Evolutionary conservation across 2,329 filamentous ascomycete genomes (phyloP).

Genomic region (Pezicula carpinea): DNA sequence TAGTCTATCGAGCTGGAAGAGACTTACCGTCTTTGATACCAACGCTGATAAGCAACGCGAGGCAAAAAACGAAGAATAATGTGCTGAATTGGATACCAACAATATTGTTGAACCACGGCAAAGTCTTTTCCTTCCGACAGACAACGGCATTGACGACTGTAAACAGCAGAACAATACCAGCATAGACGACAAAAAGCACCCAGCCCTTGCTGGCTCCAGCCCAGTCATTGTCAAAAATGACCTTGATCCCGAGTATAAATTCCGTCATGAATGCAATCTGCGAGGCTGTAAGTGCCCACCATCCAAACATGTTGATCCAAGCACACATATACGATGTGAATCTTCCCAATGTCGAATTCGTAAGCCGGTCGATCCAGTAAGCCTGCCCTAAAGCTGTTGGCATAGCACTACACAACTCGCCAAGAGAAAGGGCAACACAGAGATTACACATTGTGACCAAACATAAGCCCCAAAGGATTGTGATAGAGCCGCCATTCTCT

Average conservation of each 20-base stretch:
- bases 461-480: slow-evolving; percentile 50
- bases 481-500: slow-evolving; percentile 48
- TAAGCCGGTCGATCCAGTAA: slow-evolving; percentile 47
- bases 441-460: slow-evolving; percentile 49
- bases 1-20: too few species aligned
- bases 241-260: slow-evolving; percentile 52
- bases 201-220: slow-evolving; percentile 39
- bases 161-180: slow-evolving; percentile 42
- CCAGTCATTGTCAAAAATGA: slow-evolving; percentile 47
- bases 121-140: slow-evolving; percentile 42
- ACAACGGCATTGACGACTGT: slow-evolving; percentile 47
- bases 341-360: slow-evolving; percentile 36
- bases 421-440: slow-evolving; percentile 50
- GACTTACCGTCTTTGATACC: slow-evolving; percentile 32
- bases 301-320: slow-evolving; percentile 57
- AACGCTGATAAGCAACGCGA: slow-evolving; percentile 48
- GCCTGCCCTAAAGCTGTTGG: slow-evolving; percentile 56
- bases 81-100: slow-evolving; percentile 47
- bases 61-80: slow-evolving; percentile 46
- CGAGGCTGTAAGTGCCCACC: slow-evolving; percentile 52
- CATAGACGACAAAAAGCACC: slow-evolving; percentile 50
- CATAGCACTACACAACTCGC: slow-evolving; percentile 53
- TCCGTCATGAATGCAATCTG: slow-evolving; percentile 54
- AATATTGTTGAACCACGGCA: slow-evolving; percentile 52
- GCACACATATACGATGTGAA: slow-evolving; percentile 52